Percentiles rank a stretch among this genome's conserved stretches.
These are phyloP conservation scores for Fusarium ramigenum DNA, from an alignment of 2,329 filamentous ascomycete species.

Conservation along the genomic window DNA sequence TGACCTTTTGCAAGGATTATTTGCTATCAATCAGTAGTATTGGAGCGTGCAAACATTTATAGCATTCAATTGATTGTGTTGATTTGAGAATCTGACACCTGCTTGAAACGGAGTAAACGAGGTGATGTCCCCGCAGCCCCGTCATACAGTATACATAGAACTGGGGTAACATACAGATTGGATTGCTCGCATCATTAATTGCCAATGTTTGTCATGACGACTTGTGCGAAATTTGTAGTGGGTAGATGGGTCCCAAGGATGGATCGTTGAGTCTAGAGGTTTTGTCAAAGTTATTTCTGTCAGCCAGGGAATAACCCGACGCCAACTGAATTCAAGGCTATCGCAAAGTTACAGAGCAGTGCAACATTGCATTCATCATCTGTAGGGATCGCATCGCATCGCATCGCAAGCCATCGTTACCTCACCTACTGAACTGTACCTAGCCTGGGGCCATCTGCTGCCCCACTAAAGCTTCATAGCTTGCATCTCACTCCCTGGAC, in stretches of 20 bases:
- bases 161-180: conserved; percentile 11
- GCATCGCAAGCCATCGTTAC: neutral
- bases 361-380: neutral
- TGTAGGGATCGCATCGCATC: neutral
- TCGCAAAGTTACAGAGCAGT: neutral
- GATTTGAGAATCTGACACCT: conserved; percentile 14
- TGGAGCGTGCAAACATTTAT: neutral
- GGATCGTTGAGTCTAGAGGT: neutral
- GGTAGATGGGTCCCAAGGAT: neutral
- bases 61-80: conserved; percentile 1
- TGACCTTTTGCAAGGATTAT: conserved; percentile 4
- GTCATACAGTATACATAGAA: conserved; percentile 12
- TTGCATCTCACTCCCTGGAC: conserved; percentile 7
- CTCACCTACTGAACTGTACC: conserved; percentile 4
- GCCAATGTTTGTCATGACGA: conserved; percentile 1
- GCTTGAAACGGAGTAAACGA: conserved; percentile 16
- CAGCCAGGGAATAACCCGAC: conserved; percentile 4
- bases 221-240: conserved; percentile 4
- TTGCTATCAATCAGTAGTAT: conserved; percentile 20
- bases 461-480: conserved; percentile 29
- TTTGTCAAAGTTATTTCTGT: neutral
- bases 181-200: conserved; percentile 20
- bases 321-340: neutral
- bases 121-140: conserved; percentile 24
- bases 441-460: neutral